Conservation (phyloP, 768 basidiomycete species). For the Mycena chlorophos region DNA sequence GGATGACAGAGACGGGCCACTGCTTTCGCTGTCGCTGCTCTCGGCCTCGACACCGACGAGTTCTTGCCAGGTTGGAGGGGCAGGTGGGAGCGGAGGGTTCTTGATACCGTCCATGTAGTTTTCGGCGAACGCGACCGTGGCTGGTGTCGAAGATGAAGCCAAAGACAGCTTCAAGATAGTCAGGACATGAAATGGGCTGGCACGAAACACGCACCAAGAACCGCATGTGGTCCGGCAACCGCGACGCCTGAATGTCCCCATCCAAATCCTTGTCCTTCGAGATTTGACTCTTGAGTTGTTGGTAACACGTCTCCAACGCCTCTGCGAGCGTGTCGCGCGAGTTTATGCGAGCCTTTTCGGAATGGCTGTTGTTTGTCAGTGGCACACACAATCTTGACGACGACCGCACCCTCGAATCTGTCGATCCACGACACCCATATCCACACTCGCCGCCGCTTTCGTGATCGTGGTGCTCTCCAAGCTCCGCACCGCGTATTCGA, state of each 20-base stretch:
- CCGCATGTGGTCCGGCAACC: slow-evolving; percentile 70
- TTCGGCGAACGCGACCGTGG: slow-evolving; percentile 56
- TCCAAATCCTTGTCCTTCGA: slow-evolving; percentile 60
- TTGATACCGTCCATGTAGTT: slow-evolving; percentile 47
- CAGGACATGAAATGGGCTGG: not conserved
- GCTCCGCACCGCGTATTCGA: slow-evolving; percentile 60
- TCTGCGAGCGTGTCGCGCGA: slow-evolving; percentile 60
- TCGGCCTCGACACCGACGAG: slow-evolving; percentile 79
- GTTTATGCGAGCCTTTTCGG: slow-evolving; percentile 70
- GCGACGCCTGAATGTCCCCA: slow-evolving; percentile 62
- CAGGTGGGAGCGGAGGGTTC: slow-evolving; percentile 44
- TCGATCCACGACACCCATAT: slow-evolving; percentile 55
- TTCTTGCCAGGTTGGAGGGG: slow-evolving; percentile 68
- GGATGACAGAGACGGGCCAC: slow-evolving; percentile 68
- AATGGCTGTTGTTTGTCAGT: slow-evolving; percentile 40
- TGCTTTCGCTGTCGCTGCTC: slow-evolving; percentile 49
- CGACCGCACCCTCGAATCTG: slow-evolving; percentile 58
- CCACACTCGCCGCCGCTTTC: slow-evolving; percentile 58
- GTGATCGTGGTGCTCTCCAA: slow-evolving; percentile 54
- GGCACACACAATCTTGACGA: slow-evolving; percentile 6
- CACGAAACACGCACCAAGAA: slow-evolving; percentile 51
- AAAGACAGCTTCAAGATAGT: slow-evolving; percentile 49
- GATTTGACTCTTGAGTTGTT: slow-evolving; percentile 50
- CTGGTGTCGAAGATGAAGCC: slow-evolving; percentile 49
- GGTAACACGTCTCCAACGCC: slow-evolving; percentile 57